Base-by-base conservation (phyloP, 345 rosid species). In the Euphorbia lathyris region DNA sequence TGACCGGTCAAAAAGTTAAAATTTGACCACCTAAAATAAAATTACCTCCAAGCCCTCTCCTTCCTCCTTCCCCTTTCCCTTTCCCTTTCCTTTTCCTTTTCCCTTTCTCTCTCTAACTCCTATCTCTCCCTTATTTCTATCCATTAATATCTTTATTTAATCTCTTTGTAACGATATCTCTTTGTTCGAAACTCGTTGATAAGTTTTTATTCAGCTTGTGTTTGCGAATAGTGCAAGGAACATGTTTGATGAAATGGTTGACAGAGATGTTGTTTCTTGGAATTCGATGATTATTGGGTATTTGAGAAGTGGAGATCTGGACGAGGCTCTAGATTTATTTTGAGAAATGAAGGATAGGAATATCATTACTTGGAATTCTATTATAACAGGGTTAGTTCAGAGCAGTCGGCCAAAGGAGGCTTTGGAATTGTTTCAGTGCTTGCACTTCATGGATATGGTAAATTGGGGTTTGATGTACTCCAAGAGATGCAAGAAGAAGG, bases 181-280 rank as follows among this genome's bases (percentile, higher is more conserved):
- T 87, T 71, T 70, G 80, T 85, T 60, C 84, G 72, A 64, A 87
- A 85, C 61, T 82, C 87, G 23, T 14, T 82, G 78, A 67, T 83
- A n/a, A 75, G 64, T 29, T 75, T 85, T 59, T 80, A 76, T 26
- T 73, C 72, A 1, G 77, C 57, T 0, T 66, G 80, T 40, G 80
- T 73, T 56, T 32, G 38, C 70, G 58, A 27, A 0, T 0, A 38
- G 53, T 50, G 88, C 89, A 4, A 62, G 81, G 75, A 79, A 79
- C 63, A 25, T 84, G 86, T 87, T 85, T 30, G 90, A 87, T 64
- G 85, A 83, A 84, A 87, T 86, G 88, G 57, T 52, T 7, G 56
- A 59, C 0, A 78, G 78, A 65, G 89, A 82, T 72, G 75, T 82
- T 58, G 90, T 86, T 66, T 87, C 90, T 25, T 85, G 88, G 88